Evolutionary conservation across 768 basidiomycete genomes (phyloP).

Genomic region (Postia placenta): DNA sequence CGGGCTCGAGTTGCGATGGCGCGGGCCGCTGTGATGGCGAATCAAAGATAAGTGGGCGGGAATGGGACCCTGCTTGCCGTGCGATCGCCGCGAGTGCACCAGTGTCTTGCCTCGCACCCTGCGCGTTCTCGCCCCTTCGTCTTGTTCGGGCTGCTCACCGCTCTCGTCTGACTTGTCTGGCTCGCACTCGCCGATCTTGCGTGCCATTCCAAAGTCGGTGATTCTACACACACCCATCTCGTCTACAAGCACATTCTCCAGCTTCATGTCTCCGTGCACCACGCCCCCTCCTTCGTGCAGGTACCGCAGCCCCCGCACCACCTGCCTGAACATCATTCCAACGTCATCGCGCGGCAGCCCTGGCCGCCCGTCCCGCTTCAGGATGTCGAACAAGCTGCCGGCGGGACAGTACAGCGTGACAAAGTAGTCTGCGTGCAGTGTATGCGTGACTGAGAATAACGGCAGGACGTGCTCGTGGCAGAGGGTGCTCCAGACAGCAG

Average conservation of each 20-base stretch:
- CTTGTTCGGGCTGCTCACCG: conserved; percentile 14
- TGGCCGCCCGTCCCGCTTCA: conserved; percentile 63
- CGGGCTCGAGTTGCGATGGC: conserved; percentile 44
- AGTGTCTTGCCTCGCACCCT: conserved; percentile 7
- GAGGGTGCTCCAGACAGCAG: conserved; percentile 65
- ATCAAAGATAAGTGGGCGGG: conserved; percentile 29
- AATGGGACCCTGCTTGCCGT: conserved; percentile 16
- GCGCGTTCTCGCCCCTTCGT: conserved; percentile 1
- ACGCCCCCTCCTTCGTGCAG: conserved; percentile 70
- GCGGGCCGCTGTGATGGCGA: conserved; percentile 36
- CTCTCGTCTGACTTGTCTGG: conserved; percentile 26
- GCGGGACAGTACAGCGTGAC: conserved; percentile 81
- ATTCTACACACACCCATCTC: conserved; percentile 85
- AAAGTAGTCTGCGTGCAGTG: conserved; percentile 65
- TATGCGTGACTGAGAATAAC: conserved; percentile 60
- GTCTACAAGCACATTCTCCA: conserved; percentile 94
- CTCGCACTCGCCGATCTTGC: conserved; percentile 45
- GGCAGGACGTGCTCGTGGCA: conserved; percentile 86
- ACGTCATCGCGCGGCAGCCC: conserved; percentile 72
- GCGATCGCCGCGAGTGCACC: conserved; percentile 16
- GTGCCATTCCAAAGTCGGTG: conserved; percentile 79
- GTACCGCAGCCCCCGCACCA: conserved; percentile 78
- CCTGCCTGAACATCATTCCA: conserved; percentile 81
- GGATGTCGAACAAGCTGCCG: conserved; percentile 79
- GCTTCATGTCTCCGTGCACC: conserved; percentile 93